Base-by-base conservation (phyloP, 176 grass and related monocot genomes). In the Rhipidocladum racemiflorum region DNA sequence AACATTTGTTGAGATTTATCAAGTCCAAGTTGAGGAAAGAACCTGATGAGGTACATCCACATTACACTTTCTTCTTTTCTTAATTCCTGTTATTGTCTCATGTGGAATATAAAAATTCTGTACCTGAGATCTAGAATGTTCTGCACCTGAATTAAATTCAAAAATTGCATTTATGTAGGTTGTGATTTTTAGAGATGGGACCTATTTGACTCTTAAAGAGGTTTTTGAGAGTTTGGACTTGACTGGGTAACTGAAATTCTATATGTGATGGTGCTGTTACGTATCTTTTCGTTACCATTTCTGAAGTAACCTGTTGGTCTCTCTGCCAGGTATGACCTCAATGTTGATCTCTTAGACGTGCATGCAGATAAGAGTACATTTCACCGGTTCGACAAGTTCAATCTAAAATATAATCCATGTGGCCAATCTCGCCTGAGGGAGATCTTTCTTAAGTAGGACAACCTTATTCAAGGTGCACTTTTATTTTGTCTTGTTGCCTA, bases 321-420 rank as follows among this genome's bases (percentile, higher is more conserved):
- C 21, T 82, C 76, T 82, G 13, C 42, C 88, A 97, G 94, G 87
- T 89, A 92, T 87, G 94, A 97, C 68, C 91, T 97, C 46, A 97
- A 94, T 90, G 94, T 97, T 60, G 94, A 97, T 92, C 86, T 97
- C 42, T 87, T 97, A 80, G 94, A 97, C 43, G 94, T 97, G 57
- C 94, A 97, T 89, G 94, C 94, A 54, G 94, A 97, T 84, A 97
- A 97, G 77, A 97, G 91, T 57, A 97, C 94, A 81, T 97, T 97
- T 92, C 94, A 97, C 72, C 94, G 94, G 20, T 97, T 97, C 77
- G 94, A 97, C 83, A 97, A 97, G 73, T 97, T 97, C 62, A 97
- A 97, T 87, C 83, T 94, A 67, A 97, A 97, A 73, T 97, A 97
- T 84, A 97, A 97, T 70, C 94, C 94, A 15, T 97, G 94, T 83